These are phyloP conservation scores for Termitomyces heimii DNA, from an alignment of 768 basidiomycete species.

Conservation along the genomic window DNA sequence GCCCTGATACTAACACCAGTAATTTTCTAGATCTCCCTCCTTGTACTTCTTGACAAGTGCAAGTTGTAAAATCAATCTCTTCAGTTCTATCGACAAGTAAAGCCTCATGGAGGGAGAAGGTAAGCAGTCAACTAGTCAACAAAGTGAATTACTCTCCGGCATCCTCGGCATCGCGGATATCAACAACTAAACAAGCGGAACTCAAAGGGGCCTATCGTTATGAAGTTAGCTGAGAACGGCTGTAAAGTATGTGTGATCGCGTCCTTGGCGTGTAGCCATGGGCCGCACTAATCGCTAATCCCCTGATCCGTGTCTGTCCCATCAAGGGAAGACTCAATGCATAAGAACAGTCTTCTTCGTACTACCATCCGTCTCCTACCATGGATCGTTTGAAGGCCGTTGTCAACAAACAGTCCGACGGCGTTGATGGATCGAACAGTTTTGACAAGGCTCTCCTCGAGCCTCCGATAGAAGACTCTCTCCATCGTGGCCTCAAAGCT, in stretches of 20 bases:
- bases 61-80: no score
- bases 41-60: no score
- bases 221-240: no score
- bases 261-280: neutral
- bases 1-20: no score
- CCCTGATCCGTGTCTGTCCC: neutral
- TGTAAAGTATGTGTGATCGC: neutral
- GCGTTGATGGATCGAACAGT: slow-evolving; percentile 15
- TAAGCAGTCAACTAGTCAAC: no score
- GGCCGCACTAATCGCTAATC: neutral
- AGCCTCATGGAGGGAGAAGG: no score
- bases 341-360: neutral
- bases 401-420: slow-evolving; percentile 12
- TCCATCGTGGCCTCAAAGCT: slow-evolving; percentile 46
- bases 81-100: no score
- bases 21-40: no score
- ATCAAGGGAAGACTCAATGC: neutral
- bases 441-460: slow-evolving; percentile 26
- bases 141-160: no score
- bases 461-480: slow-evolving; percentile 26
- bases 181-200: no score
- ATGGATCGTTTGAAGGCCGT: slow-evolving; percentile 18
- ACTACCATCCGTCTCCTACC: slow-evolving; percentile 2
- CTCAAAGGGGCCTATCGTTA: no score
- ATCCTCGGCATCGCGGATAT: no score